Evolutionary conservation across 2,329 filamentous ascomycete genomes (phyloP).

Genomic region (Teratosphaeria viscida): DNA sequence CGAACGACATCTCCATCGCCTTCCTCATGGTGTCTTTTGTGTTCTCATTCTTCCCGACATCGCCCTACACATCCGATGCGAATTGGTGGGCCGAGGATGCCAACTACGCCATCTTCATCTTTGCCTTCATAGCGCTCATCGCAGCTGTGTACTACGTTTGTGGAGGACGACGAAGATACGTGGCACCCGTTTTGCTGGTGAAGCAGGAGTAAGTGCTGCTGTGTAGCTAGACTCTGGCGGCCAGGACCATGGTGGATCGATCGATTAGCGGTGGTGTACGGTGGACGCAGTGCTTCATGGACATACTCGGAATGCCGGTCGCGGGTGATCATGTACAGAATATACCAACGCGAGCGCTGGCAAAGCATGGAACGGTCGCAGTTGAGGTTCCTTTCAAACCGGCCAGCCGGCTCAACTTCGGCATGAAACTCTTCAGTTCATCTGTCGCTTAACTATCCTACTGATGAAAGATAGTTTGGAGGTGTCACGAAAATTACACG

Average conservation of each 20-base stretch:
- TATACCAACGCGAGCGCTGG: neutral
- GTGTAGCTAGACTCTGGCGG: neutral
- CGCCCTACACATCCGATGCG: conserved; percentile 11
- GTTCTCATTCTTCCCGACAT: conserved; percentile 25
- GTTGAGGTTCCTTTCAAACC: neutral
- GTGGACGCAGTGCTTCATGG: neutral
- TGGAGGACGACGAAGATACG: conserved; percentile 18
- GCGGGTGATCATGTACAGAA: neutral
- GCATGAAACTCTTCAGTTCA: too few relatives aligned
- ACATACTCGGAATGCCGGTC: neutral
- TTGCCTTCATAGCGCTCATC: conserved; percentile 13
- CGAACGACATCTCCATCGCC: conserved; percentile 24
- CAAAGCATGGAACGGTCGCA: neutral
- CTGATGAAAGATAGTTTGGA: neutral
- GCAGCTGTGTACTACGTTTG: conserved; percentile 18
- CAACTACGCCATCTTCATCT: conserved; percentile 26
- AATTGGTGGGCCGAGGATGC: conserved; percentile 16
- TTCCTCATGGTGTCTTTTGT: conserved; percentile 23
- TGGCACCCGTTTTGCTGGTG: conserved; percentile 21
- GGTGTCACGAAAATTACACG: neutral
- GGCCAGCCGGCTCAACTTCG: neutral
- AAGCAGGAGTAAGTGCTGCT: conserved; percentile 15
- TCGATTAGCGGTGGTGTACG: neutral
- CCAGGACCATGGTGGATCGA: neutral
- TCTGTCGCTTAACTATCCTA: neutral